A percentile compares a stretch with the other conserved stretches of the same genome.
Evolutionary conservation across 331 rosid genomes (phyloP).

Genomic region (Phaseolus coccineus): DNA sequence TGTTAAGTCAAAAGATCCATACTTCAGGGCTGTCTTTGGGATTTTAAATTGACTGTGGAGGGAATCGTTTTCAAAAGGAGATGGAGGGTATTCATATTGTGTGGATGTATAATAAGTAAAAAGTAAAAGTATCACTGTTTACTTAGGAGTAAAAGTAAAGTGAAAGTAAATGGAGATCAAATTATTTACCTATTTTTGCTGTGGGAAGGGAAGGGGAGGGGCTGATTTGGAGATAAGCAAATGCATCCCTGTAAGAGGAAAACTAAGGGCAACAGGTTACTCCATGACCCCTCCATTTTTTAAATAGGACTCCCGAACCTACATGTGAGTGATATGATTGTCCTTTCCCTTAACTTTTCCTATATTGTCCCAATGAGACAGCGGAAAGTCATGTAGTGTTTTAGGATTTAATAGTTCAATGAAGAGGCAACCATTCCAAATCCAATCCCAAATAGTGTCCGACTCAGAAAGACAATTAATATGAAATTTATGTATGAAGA

Average conservation of each 20-base stretch:
- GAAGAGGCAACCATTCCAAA: conserved; percentile 39
- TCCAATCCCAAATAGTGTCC: background rate
- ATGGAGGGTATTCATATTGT: conserved; percentile 16
- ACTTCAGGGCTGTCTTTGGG: conserved; percentile 9
- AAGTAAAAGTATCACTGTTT: background rate
- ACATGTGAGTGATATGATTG: background rate
- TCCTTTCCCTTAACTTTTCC: conserved; percentile 9
- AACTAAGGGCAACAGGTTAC: conserved; percentile 10
- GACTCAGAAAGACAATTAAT: background rate
- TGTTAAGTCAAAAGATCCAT: conserved; percentile 24
- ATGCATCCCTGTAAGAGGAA: conserved; percentile 12
- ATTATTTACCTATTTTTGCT: background rate
- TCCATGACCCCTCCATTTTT: background rate
- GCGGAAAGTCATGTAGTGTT: background rate
- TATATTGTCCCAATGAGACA: conserved; percentile 11
- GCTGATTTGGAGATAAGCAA: conserved; percentile 6
- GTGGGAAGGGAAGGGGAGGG: background rate
- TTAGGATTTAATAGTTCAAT: conserved; percentile 26
- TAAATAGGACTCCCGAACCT: background rate
- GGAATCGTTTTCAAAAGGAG: conserved; percentile 7
- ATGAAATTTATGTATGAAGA: background rate
- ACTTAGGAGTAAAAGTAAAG: conserved; percentile 11
- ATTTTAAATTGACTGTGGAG: conserved; percentile 13
- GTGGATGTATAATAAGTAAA: conserved; percentile 6
- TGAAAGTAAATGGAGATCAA: conserved; percentile 19